phyloP scores from a whole-genome alignment of 345 rosid genomes.

The Salix brachista region DNA sequence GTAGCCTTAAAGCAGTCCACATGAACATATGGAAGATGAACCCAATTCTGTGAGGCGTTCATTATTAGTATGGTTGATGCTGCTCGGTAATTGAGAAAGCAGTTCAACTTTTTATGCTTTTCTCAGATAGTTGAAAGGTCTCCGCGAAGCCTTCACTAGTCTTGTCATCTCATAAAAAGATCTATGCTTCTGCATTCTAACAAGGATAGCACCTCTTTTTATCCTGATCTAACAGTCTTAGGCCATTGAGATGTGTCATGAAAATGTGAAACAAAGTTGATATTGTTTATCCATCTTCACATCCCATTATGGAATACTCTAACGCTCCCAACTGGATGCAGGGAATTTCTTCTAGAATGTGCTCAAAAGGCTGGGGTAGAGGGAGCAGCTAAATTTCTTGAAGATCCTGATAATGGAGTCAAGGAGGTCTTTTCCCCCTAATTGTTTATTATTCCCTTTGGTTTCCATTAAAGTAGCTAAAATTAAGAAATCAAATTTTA shows the following conservation, averaged over 20 bases:
- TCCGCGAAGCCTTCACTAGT: too few relatives aligned
- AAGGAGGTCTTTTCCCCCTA: slow-evolving; percentile 39
- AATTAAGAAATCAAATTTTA: not conserved
- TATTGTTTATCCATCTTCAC: not conserved
- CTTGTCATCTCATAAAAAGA: too few relatives aligned
- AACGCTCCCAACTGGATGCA: slow-evolving; percentile 20
- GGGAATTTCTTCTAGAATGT: slow-evolving; percentile 77
- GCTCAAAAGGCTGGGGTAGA: slow-evolving; percentile 69
- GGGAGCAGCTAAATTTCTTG: slow-evolving; percentile 78
- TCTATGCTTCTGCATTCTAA: too few relatives aligned
- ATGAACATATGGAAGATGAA: too few relatives aligned
- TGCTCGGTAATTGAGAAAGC: too few relatives aligned
- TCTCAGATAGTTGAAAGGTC: too few relatives aligned
- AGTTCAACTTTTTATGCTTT: too few relatives aligned
- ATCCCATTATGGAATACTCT: not conserved
- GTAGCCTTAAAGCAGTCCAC: too few relatives aligned
- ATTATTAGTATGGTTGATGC: too few relatives aligned
- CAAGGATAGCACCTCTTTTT: too few relatives aligned
- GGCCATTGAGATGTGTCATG: not conserved
- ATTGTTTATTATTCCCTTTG: not conserved
- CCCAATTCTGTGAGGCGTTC: too few relatives aligned
- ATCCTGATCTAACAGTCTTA: not conserved
- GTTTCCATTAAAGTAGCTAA: not conserved
- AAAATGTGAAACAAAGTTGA: not conserved
- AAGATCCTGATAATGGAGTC: slow-evolving; percentile 64